These are phyloP conservation scores for Hanseniaspora guilliermondii DNA, from an alignment of 805 yeast species.

Conservation along the genomic window DNA sequence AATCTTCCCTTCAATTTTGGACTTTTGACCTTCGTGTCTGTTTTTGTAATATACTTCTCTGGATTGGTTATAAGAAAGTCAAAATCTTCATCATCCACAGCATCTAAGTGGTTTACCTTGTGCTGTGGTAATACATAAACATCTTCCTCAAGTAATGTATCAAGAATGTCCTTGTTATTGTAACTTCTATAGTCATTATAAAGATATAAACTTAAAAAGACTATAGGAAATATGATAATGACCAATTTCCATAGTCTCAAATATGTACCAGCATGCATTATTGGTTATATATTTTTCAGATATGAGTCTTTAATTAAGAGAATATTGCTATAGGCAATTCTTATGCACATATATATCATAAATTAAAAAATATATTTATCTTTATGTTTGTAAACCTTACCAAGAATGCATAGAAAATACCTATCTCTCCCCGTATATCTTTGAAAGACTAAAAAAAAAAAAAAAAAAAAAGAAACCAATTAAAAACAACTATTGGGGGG, in stretches of 20 bases:
- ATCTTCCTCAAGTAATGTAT: neutral
- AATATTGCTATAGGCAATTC: too few species aligned
- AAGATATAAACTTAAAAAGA: neutral
- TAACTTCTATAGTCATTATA: neutral
- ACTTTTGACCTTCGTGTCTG: neutral
- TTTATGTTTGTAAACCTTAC: too few species aligned
- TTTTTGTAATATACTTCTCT: neutral
- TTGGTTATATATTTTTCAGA: neutral
- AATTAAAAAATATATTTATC: too few species aligned
- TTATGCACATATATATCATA: too few species aligned
- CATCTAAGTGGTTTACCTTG: neutral
- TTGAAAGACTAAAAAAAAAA: too few species aligned
- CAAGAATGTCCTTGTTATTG: neutral
- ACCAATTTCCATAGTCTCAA: neutral
- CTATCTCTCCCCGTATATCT: too few species aligned
- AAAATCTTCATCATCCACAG: neutral
- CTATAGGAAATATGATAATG: neutral
- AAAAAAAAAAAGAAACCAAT: too few species aligned
- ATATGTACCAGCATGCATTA: neutral
- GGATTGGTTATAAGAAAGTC: neutral
- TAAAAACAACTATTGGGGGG: too few species aligned
- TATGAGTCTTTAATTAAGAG: too few species aligned
- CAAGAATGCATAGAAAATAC: too few species aligned
- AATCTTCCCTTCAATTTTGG: slow-evolving; percentile 53
- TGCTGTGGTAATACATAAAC: neutral